Percentiles rank a stretch among this genome's conserved stretches.
These are phyloP conservation scores for Cryphonectria naterciae DNA, from an alignment of 2,329 filamentous ascomycete genomes.

Conservation along the genomic window DNA sequence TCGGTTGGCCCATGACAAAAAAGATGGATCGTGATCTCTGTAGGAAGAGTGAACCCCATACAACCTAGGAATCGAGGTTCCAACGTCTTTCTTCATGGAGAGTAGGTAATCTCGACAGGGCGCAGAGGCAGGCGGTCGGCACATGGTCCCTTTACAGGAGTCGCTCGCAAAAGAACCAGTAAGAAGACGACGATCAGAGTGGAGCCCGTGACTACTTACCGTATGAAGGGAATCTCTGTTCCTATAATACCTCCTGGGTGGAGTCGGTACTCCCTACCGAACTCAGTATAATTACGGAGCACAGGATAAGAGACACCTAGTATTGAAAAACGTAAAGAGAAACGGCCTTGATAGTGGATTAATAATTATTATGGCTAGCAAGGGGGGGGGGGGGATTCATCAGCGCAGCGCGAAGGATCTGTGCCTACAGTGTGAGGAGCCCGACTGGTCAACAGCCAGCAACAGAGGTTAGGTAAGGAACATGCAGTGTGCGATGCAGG, in stretches of 20 bases:
- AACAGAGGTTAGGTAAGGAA: neutral
- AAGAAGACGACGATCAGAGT: neutral
- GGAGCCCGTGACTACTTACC: neutral
- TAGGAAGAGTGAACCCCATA: neutral
- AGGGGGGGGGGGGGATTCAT: no score
- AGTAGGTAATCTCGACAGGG: neutral
- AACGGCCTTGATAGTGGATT: no score
- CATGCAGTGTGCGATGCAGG: neutral
- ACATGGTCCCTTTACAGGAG: neutral
- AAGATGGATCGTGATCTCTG: neutral
- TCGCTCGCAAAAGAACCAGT: neutral
- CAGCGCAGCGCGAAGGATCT: neutral
- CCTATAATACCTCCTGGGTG: neutral
- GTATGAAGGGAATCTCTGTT: neutral
- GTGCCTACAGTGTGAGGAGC: neutral
- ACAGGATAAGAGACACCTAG: neutral
- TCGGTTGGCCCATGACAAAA: no score
- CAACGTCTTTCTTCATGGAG: neutral
- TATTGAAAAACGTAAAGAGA: neutral
- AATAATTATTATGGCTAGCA: neutral
- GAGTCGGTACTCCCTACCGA: neutral
- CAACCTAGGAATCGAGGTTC: neutral
- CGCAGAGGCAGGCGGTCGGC: neutral
- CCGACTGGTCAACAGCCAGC: neutral
- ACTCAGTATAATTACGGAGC: neutral